These are phyloP conservation scores for Takashimella koratensis DNA, from an alignment of 1,284 basidiomycete genomes.

Conservation along the genomic window DNA sequence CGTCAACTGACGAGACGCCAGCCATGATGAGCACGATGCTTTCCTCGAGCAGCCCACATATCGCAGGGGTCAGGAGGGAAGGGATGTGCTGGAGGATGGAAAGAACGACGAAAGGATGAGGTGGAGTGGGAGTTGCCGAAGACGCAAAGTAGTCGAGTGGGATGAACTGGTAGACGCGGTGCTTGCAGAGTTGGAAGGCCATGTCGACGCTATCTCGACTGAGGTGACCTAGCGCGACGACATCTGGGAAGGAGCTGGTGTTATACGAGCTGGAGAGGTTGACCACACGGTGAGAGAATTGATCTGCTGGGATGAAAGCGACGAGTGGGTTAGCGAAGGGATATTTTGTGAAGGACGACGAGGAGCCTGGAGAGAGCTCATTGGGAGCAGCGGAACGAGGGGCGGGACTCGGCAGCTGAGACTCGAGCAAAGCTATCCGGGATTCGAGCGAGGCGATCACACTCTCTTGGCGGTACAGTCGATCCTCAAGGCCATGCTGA, in stretches of 20 bases:
- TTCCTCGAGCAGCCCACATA: constrained; percentile 15
- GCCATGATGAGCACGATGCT: constrained; percentile 13
- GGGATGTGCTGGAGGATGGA: constrained; percentile 17
- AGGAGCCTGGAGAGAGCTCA: not conserved
- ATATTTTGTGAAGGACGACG: constrained; percentile 1
- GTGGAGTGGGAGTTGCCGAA: constrained; percentile 13
- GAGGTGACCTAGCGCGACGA: constrained; percentile 11
- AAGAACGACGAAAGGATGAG: constrained; percentile 23
- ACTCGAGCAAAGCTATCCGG: not conserved
- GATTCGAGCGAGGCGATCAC: constrained; percentile 2
- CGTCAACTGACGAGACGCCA: constrained; percentile 14
- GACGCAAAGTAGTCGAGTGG: constrained; percentile 22
- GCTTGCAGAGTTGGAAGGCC: constrained; percentile 25
- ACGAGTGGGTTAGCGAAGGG: not conserved
- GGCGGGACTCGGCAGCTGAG: not conserved
- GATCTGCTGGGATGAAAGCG: not conserved
- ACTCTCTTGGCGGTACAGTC: constrained; percentile 5
- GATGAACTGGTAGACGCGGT: constrained; percentile 18
- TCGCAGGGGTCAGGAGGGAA: not conserved
- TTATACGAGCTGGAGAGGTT: constrained; percentile 8
- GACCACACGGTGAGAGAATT: constrained; percentile 5
- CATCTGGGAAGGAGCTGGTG: constrained; percentile 14
- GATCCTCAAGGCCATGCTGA: not conserved
- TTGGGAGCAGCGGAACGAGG: not conserved
- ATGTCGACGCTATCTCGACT: constrained; percentile 15